A percentile compares a stretch with the other conserved stretches of the same genome.
phyloP scores from a whole-genome alignment of 495 filamentous ascomycete genomes.

The Melanomma pulvis-pyrius region DNA sequence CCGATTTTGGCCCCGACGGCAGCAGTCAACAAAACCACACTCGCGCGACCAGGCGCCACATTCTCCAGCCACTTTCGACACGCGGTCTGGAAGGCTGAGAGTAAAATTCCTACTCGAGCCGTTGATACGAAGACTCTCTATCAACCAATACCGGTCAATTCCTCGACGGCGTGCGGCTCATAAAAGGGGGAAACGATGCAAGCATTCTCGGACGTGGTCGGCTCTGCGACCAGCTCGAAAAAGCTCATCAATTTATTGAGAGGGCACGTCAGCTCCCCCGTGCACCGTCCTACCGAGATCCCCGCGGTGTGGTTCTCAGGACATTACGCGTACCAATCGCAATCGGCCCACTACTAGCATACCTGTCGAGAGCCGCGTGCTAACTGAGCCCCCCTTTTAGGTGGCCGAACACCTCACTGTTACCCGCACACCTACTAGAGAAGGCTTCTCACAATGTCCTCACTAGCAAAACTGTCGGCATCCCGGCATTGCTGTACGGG shows the following conservation, averaged over 20 bases:
- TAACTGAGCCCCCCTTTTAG: constrained; percentile 58
- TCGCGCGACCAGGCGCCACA: not conserved
- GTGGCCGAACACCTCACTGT: constrained; percentile 70
- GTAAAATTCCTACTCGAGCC: not conserved
- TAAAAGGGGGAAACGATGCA: not conserved
- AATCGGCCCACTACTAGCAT: not conserved
- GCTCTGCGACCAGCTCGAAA: constrained; percentile 20
- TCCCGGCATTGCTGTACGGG: constrained; percentile 70
- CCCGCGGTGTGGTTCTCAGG: not conserved
- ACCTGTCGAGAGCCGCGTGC: not conserved
- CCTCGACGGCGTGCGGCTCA: not conserved
- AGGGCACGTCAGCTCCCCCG: constrained; percentile 9
- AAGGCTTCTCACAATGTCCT: constrained; percentile 60
- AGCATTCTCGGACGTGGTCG: constrained; percentile 21
- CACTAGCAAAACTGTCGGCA: constrained; percentile 57
- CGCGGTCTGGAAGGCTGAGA: not conserved
- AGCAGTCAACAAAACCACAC: not conserved
- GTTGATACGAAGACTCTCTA: not conserved
- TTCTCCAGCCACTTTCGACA: not conserved
- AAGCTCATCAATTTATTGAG: constrained; percentile 31
- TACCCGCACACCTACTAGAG: constrained; percentile 64
- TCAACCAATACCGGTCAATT: not conserved
- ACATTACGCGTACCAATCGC: not conserved
- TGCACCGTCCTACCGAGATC: not conserved
- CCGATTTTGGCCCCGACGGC: constrained; percentile 1